phyloP scores from a whole-genome alignment of 2,329 filamentous ascomycete genomes.

The Ophiostoma australiae region DNA sequence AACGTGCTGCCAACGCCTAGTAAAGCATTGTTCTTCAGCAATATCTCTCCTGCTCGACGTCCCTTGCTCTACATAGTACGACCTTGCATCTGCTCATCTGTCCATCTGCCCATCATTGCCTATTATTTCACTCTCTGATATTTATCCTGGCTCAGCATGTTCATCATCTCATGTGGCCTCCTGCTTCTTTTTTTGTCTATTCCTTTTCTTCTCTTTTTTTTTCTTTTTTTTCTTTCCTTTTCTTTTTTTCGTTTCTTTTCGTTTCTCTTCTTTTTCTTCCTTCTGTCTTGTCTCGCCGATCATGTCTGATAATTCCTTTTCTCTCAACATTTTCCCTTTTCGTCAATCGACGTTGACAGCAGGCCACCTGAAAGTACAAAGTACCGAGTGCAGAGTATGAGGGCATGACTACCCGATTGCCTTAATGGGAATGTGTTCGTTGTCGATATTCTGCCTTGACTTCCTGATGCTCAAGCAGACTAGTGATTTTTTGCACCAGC shows the following conservation, averaged over 20 bases:
- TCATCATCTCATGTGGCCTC: neutral
- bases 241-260: neutral
- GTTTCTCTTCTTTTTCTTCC: neutral
- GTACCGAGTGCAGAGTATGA: too few species aligned
- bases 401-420: neutral
- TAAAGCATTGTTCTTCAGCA: conserved; percentile 2
- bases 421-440: neutral
- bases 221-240: neutral
- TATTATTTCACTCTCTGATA: too few species aligned
- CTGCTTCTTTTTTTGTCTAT: neutral
- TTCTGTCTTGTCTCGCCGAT: neutral
- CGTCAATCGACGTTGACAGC: neutral
- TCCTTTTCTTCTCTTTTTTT: neutral
- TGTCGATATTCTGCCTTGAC: neutral
- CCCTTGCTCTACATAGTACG: neutral
- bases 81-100: neutral
- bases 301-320: neutral
- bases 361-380: neutral
- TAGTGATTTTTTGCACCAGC: neutral
- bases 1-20: neutral
- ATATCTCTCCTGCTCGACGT: neutral
- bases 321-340: neutral
- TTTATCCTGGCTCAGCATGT: too few species aligned
- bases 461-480: neutral
- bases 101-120: too few species aligned